Evolutionary conservation across 257 asterid genomes (phyloP).

Genomic region (Solanum ossicruentum): DNA sequence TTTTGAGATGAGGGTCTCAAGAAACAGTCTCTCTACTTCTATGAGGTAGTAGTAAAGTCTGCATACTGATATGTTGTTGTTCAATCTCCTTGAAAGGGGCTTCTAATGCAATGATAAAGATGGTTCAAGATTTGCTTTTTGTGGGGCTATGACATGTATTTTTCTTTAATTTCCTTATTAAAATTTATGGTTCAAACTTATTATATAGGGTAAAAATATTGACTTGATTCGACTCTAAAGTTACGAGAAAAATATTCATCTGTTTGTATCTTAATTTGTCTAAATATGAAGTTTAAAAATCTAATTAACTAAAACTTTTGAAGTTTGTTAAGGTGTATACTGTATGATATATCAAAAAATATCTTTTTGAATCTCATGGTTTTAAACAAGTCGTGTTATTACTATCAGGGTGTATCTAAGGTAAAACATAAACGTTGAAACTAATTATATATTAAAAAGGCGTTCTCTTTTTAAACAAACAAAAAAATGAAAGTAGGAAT

Average conservation of each 20-base stretch:
- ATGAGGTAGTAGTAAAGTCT: too few relatives aligned
- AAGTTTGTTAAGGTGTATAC: too few relatives aligned
- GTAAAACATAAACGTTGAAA: neutral
- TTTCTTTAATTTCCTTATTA: neutral
- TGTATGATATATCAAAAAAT: too few relatives aligned
- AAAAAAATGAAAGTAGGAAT: neutral
- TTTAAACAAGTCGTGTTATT: neutral
- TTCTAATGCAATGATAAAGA: neutral
- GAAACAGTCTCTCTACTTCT: too few relatives aligned
- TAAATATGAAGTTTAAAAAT: neutral
- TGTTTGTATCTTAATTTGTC: neutral
- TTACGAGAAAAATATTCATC: too few relatives aligned
- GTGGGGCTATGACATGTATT: neutral
- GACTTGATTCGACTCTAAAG: too few relatives aligned
- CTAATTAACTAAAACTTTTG: too few relatives aligned
- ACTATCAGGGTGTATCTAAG: neutral
- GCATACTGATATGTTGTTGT: too few relatives aligned
- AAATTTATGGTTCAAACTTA: too few relatives aligned
- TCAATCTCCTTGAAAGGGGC: too few relatives aligned
- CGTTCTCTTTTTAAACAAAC: neutral
- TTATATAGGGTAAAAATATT: too few relatives aligned
- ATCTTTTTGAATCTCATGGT: neutral
- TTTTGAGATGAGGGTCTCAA: too few relatives aligned
- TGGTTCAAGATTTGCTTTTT: neutral
- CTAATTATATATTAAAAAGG: neutral